A percentile compares a stretch with the other conserved stretches of the same genome.
Conservation (phyloP, 2,329 filamentous ascomycete species). For the Hymenoscyphus fructigenus region DNA sequence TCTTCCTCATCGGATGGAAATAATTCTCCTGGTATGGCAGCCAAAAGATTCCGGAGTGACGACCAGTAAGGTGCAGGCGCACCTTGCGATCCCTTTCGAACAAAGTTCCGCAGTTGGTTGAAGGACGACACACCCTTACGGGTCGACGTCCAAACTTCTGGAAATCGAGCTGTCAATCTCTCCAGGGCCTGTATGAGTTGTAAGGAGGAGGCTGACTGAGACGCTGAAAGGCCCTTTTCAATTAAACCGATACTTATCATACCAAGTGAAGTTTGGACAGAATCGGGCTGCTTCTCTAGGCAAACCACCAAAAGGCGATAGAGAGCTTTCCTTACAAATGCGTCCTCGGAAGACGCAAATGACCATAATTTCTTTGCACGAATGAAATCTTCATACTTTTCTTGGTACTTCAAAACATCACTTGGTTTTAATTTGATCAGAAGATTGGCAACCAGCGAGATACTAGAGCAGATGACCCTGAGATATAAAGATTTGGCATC, state of each 20-base stretch:
- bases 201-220: constrained; percentile 71
- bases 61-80: constrained; percentile 72
- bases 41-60: constrained; percentile 61
- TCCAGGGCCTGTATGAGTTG: constrained; percentile 69
- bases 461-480: constrained; percentile 62
- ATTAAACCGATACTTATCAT: constrained; percentile 62
- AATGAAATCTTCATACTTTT: constrained; percentile 62
- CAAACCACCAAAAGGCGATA: constrained; percentile 52
- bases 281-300: constrained; percentile 46
- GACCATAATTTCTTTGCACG: constrained; percentile 64
- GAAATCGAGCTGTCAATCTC: constrained; percentile 61
- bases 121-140: constrained; percentile 51
- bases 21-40: constrained; percentile 52
- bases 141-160: constrained; percentile 71
- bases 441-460: constrained; percentile 55
- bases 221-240: constrained; percentile 68
- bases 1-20: constrained; percentile 55
- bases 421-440: constrained; percentile 47
- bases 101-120: constrained; percentile 64
- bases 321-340: constrained; percentile 49
- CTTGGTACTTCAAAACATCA: constrained; percentile 59
- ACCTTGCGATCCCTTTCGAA: constrained; percentile 83
- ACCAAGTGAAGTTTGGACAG: constrained; percentile 50
- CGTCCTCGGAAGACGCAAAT: constrained; percentile 62
- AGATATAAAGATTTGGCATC: constrained; percentile 85